These are phyloP conservation scores for Ceratocystis eucalypticola DNA, from an alignment of 2,329 filamentous ascomycete genomes.

Conservation along the genomic window DNA sequence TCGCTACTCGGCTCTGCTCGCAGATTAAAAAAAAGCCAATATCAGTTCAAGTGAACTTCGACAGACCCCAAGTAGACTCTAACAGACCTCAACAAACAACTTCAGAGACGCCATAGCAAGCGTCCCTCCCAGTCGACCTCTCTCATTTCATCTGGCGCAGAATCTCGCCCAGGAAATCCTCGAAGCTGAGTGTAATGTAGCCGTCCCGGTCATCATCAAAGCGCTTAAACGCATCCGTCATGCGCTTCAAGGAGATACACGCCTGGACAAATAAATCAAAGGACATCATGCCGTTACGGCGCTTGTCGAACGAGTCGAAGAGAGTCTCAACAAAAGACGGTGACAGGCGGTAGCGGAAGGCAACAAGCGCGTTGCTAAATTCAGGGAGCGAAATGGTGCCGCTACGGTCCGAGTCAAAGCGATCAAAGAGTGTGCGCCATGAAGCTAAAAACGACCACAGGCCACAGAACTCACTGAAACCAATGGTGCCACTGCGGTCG, in stretches of 20 bases:
- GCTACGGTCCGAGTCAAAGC: constrained; percentile 76
- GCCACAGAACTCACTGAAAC: constrained; percentile 90
- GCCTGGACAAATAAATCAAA: constrained; percentile 97
- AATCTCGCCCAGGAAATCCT: constrained; percentile 63
- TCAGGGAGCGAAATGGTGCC: constrained; percentile 78
- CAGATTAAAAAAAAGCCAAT: neutral
- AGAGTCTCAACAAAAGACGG: constrained; percentile 70
- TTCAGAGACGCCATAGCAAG: too few relatives aligned
- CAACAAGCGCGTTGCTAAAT: constrained; percentile 78
- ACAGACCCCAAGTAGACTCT: neutral
- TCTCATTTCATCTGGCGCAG: constrained; percentile 44
- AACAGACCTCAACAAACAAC: neutral
- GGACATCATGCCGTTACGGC: constrained; percentile 56
- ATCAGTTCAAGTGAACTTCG: neutral
- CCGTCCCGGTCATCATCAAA: constrained; percentile 96
- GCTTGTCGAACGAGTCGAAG: constrained; percentile 81
- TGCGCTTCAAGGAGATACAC: constrained; percentile 90
- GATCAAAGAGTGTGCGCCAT: constrained; percentile 89
- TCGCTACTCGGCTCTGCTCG: too few relatives aligned
- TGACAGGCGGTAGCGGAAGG: constrained; percentile 86
- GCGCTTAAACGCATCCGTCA: constrained; percentile 99
- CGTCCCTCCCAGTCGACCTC: neutral
- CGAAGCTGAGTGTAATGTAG: constrained; percentile 72
- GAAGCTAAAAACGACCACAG: constrained; percentile 92
- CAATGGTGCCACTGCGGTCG: constrained; percentile 76